Percentiles rank a stretch among this genome's conserved stretches.
phyloP scores from a whole-genome alignment of 1,284 basidiomycete genomes.

The Moesziomyces sp. region DNA sequence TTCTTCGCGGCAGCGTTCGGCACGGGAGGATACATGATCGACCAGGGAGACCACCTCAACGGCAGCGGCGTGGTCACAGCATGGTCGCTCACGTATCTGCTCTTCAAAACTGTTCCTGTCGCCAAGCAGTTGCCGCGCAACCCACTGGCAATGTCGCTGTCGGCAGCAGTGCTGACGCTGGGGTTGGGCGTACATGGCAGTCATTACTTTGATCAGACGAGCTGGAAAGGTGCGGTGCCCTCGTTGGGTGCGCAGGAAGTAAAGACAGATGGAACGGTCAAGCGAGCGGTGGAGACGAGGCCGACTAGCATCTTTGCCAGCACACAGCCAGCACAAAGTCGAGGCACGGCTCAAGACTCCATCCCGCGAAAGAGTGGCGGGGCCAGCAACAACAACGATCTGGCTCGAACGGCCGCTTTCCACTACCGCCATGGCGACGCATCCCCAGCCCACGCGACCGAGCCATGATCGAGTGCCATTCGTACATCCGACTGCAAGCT shows the following conservation, averaged over 20 bases:
- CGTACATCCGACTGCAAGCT: neutral
- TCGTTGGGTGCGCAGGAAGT: slow-evolving; percentile 16
- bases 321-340: neutral
- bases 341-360: too few species aligned
- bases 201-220: slow-evolving; percentile 61
- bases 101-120: slow-evolving; percentile 51
- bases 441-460: neutral
- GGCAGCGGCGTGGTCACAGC: slow-evolving; percentile 59
- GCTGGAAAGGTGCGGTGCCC: slow-evolving; percentile 58
- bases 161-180: slow-evolving; percentile 24
- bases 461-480: neutral
- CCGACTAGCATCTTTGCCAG: slow-evolving; percentile 27
- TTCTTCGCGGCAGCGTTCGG: slow-evolving; percentile 57
- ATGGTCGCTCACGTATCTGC: slow-evolving; percentile 61
- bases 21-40: slow-evolving; percentile 63
- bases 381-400: slow-evolving; percentile 16
- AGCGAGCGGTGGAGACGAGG: neutral
- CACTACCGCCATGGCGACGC: slow-evolving; percentile 13
- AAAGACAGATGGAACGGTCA: slow-evolving; percentile 17
- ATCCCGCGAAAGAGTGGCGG: too few species aligned
- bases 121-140: slow-evolving; percentile 30
- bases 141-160: slow-evolving; percentile 40
- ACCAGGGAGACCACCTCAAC: slow-evolving; percentile 56
- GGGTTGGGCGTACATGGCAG: slow-evolving; percentile 56
- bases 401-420: slow-evolving; percentile 24